A percentile compares a stretch with the other conserved stretches of the same genome.
These are phyloP conservation scores for Nyctanthes arbortristis DNA, from an alignment of 257 asterid genomes.

Conservation along the genomic window DNA sequence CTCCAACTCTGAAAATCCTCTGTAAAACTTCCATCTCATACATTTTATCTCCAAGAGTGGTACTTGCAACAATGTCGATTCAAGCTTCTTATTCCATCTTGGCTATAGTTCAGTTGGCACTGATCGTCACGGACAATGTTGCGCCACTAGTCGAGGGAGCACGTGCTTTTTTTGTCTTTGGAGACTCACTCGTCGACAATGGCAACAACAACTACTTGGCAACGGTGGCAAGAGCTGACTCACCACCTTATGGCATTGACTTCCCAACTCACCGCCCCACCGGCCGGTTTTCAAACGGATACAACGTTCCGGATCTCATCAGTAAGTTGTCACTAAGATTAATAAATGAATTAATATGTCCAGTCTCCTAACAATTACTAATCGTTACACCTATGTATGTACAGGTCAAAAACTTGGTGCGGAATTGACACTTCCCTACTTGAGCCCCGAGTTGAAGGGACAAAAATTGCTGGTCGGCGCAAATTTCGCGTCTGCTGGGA, in stretches of 20 bases:
- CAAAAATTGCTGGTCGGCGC: slow-evolving; percentile 71
- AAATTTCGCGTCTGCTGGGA: slow-evolving; percentile 86
- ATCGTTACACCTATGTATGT: background rate
- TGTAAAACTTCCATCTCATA: background rate
- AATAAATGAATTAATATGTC: background rate
- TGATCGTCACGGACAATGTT: slow-evolving; percentile 1
- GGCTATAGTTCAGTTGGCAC: slow-evolving; percentile 9
- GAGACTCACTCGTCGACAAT: slow-evolving; percentile 76
- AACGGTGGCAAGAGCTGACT: slow-evolving; percentile 73
- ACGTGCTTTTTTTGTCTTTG: slow-evolving; percentile 74
- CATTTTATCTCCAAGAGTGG: too few relatives aligned
- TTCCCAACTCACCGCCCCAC: slow-evolving; percentile 76
- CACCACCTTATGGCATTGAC: slow-evolving; percentile 81
- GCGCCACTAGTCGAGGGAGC: slow-evolving; percentile 37
- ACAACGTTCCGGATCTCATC: slow-evolving; percentile 70
- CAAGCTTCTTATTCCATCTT: slow-evolving; percentile 5
- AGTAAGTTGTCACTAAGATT: slow-evolving; percentile 36
- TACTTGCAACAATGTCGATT: slow-evolving; percentile 23
- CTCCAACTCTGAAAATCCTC: slow-evolving; percentile 10
- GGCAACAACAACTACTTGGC: slow-evolving; percentile 72
- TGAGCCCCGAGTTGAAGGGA: slow-evolving; percentile 62
- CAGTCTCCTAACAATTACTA: too few relatives aligned
- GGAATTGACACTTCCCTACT: slow-evolving; percentile 65
- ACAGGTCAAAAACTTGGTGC: slow-evolving; percentile 72
- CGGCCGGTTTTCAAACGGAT: slow-evolving; percentile 78